phyloP scores from a whole-genome alignment of 2,329 filamentous ascomycete genomes.

The Neofusicoccum cordaticola region DNA sequence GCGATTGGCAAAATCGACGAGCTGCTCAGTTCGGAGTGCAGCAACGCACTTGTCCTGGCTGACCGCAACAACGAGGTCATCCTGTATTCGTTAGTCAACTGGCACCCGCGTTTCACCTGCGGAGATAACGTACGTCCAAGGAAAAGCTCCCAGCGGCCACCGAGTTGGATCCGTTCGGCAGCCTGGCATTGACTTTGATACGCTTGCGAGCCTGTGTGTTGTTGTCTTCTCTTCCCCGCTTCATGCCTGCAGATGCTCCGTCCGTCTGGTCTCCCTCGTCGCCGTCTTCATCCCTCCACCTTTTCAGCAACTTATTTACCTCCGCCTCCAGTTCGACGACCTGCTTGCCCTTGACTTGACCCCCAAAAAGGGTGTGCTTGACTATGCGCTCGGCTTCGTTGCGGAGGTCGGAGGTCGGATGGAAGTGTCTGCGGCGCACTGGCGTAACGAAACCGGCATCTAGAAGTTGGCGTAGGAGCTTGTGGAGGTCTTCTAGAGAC shows the following conservation, averaged over 20 bases:
- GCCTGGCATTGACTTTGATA: conserved; percentile 27
- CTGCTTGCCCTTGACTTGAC: conserved; percentile 26
- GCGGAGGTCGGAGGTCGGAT: conserved; percentile 56
- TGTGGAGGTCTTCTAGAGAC: conserved; percentile 41
- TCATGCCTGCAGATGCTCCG: conserved; percentile 8
- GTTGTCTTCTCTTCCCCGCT: background rate
- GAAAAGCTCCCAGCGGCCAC: conserved; percentile 26
- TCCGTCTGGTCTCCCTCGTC: conserved; percentile 23
- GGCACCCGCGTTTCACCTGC: background rate
- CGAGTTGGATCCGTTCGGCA: conserved; percentile 18
- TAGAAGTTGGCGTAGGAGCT: conserved; percentile 51
- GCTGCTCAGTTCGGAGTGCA: conserved; percentile 73
- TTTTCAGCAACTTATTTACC: conserved; percentile 57
- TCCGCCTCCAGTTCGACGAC: conserved; percentile 64
- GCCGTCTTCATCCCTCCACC: conserved; percentile 42
- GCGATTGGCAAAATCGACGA: conserved; percentile 70
- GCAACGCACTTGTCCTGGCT: conserved; percentile 85
- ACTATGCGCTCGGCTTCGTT: conserved; percentile 63
- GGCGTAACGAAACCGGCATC: conserved; percentile 66
- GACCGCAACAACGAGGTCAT: conserved; percentile 69
- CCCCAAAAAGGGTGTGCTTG: conserved; percentile 50
- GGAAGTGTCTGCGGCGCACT: conserved; percentile 49
- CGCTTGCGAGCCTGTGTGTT: conserved; percentile 30
- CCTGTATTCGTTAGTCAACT: conserved; percentile 45
- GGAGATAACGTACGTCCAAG: conserved; percentile 32